Evolutionary conservation across 176 grass and related monocot species (phyloP).

Genomic region (Bromus sterilis): DNA sequence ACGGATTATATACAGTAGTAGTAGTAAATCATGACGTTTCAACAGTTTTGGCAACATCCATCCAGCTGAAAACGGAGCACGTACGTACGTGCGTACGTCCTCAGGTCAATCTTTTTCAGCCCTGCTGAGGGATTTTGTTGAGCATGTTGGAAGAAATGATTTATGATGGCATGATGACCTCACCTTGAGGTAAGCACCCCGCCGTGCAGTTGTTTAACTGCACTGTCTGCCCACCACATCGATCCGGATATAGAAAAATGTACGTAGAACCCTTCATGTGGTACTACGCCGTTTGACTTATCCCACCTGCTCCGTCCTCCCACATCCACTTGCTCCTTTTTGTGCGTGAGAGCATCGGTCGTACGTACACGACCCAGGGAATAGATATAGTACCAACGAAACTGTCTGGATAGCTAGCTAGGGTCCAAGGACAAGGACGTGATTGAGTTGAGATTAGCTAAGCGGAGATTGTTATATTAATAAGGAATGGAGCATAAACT

Average conservation of each 20-base stretch:
- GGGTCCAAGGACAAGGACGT: background rate
- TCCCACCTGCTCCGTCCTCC: constrained; percentile 13
- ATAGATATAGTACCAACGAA: background rate
- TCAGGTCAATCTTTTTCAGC: background rate
- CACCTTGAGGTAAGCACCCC: background rate
- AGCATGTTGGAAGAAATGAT: background rate
- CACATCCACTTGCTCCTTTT: constrained; percentile 9
- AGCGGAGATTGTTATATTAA: background rate
- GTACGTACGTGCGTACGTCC: background rate
- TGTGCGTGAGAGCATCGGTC: background rate
- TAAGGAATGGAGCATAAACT: background rate
- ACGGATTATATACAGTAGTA: no score
- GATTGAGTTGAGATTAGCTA: background rate
- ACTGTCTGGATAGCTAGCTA: background rate
- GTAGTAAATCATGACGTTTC: no score
- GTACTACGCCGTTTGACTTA: constrained; percentile 38
- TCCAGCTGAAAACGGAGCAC: background rate
- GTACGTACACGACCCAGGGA: background rate
- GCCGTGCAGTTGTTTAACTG: background rate
- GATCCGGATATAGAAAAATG: background rate
- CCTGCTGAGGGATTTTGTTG: background rate
- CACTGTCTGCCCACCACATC: no score
- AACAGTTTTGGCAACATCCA: background rate
- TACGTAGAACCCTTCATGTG: background rate
- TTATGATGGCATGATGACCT: constrained; percentile 15